Conservation (phyloP, 768 basidiomycete species). For the Sporobolomyces roseus region DNA sequence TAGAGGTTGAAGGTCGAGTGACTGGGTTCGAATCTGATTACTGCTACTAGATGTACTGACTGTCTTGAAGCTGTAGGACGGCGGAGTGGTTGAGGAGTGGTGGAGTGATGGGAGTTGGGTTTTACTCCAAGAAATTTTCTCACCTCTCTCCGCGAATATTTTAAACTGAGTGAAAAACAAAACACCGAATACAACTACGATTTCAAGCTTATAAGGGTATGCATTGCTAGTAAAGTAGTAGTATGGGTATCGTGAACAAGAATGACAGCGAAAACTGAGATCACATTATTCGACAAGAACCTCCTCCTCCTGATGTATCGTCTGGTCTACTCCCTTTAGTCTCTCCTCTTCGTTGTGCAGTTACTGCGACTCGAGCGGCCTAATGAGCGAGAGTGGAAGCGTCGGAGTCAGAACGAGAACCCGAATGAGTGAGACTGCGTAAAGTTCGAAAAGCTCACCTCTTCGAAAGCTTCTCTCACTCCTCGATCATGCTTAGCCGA, state of each 20-base stretch:
- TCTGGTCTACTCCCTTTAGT: slow-evolving; percentile 28
- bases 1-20: too few species aligned
- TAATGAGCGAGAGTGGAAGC: neutral
- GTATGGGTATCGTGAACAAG: neutral
- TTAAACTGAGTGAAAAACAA: neutral
- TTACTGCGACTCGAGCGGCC: slow-evolving; percentile 73
- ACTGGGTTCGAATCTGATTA: too few species aligned
- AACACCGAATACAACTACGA: neutral
- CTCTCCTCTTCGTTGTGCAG: slow-evolving; percentile 50
- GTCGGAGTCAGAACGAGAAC: too few species aligned
- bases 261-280: too few species aligned
- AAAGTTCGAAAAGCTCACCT: slow-evolving; percentile 55
- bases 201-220: too few species aligned
- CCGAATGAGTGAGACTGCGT: too few species aligned
- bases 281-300: slow-evolving; percentile 12
- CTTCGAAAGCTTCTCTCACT: slow-evolving; percentile 86
- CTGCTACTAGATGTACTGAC: neutral
- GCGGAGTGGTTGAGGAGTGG: too few species aligned
- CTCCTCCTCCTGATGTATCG: neutral
- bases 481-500: slow-evolving; percentile 96
- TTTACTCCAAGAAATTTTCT: too few species aligned
- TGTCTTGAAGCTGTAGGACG: too few species aligned
- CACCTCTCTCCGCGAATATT: slow-evolving; percentile 6
- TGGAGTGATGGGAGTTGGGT: neutral
- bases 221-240: too few species aligned